These are phyloP conservation scores for Nyctanthes arbortristis DNA, from an alignment of 257 asterid genomes.

Conservation along the genomic window DNA sequence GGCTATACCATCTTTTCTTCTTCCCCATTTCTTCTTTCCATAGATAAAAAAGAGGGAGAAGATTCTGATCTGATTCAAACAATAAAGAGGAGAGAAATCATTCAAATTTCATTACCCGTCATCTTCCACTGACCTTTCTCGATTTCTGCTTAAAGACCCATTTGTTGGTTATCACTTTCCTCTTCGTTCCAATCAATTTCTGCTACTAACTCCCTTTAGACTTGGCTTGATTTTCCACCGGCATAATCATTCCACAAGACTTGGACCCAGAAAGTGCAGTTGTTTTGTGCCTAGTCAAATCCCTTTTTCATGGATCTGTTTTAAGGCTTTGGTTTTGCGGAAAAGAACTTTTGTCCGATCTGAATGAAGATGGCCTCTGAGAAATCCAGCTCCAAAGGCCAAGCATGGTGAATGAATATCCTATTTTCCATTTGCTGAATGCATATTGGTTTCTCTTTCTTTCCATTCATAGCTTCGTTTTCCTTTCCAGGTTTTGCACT, in stretches of 20 bases:
- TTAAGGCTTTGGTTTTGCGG: constrained; percentile 13
- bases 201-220: constrained; percentile 30
- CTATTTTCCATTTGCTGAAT: not conserved
- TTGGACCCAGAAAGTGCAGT: constrained; percentile 28
- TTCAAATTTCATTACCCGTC: constrained; percentile 42
- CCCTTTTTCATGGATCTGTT: constrained; percentile 45
- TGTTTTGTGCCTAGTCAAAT: constrained; percentile 28
- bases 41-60: constrained; percentile 24
- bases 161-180: constrained; percentile 35
- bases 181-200: constrained; percentile 20
- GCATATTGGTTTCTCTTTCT: not conserved
- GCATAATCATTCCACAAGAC: constrained; percentile 48
- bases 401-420: constrained; percentile 67
- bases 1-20: constrained; percentile 17
- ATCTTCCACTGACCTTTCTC: constrained; percentile 37
- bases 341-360: not conserved
- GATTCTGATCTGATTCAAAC: constrained; percentile 52
- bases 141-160: constrained; percentile 42
- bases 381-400: constrained; percentile 76
- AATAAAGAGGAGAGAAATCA: constrained; percentile 31
- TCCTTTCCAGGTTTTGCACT: constrained; percentile 79
- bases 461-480: too few species aligned
- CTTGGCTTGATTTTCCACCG: constrained; percentile 35
- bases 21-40: constrained; percentile 23
- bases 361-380: constrained; percentile 60